Conservation (phyloP, 306 rosid species). For the Medicago truncatula region DNA sequence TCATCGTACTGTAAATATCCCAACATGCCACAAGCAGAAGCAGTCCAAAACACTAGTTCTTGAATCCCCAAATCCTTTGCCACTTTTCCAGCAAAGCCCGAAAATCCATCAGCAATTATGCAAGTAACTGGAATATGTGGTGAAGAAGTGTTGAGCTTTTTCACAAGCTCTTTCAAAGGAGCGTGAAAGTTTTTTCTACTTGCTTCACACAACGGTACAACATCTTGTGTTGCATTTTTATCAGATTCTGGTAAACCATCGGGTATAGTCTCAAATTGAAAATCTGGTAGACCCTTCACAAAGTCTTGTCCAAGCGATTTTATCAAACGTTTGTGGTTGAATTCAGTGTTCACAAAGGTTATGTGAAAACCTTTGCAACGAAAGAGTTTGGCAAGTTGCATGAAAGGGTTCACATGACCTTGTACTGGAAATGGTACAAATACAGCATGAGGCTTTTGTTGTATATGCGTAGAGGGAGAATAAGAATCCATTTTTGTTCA, state of each 20-base stretch:
- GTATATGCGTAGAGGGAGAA: too few relatives aligned
- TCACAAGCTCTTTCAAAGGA: too few relatives aligned
- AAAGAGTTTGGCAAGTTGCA: not conserved
- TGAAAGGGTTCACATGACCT: not conserved
- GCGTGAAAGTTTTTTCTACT: too few relatives aligned
- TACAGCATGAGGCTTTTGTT: not conserved
- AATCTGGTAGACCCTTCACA: too few relatives aligned
- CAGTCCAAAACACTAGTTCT: conserved; percentile 15
- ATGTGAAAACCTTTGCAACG: not conserved
- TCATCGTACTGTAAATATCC: conserved; percentile 19
- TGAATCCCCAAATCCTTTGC: conserved; percentile 10
- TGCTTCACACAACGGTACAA: too few relatives aligned
- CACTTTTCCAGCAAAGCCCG: conserved; percentile 19
- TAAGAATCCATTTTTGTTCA: not conserved
- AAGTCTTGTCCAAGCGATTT: too few relatives aligned
- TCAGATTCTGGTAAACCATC: too few relatives aligned
- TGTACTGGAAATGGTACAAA: not conserved
- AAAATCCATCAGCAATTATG: not conserved
- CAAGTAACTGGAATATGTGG: too few relatives aligned
- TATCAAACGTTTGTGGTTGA: conserved; percentile 1
- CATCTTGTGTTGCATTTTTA: too few relatives aligned
- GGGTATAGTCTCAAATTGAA: too few relatives aligned
- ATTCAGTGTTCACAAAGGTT: not conserved
- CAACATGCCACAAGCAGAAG: not conserved
- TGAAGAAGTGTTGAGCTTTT: too few relatives aligned